These are phyloP conservation scores for Perkinsus chesapeaki DNA, from an alignment of 169 alveolate genomes.

Conservation along the genomic window DNA sequence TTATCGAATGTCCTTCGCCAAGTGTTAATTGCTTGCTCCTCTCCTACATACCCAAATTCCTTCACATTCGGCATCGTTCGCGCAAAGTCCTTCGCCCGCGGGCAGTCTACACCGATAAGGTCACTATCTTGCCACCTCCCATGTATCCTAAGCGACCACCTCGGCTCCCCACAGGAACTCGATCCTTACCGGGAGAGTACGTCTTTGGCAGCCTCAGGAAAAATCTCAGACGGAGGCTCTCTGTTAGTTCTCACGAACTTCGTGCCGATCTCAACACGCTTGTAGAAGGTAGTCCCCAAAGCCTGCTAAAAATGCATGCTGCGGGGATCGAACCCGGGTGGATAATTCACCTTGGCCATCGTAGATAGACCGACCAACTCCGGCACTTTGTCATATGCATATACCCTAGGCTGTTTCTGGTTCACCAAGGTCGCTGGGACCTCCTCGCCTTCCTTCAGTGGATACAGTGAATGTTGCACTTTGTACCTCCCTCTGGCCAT, in stretches of 20 bases:
- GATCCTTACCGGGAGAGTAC: neutral
- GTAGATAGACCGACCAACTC: neutral
- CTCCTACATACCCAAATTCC: neutral
- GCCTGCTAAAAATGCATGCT: neutral
- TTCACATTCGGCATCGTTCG: neutral
- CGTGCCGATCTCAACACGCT: neutral
- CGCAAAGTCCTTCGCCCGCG: neutral
- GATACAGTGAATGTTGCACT: neutral
- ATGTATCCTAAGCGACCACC: neutral
- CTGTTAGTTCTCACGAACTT: neutral
- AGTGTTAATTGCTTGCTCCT: neutral
- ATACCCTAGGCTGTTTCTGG: neutral
- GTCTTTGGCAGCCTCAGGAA: neutral
- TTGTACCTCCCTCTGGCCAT: neutral
- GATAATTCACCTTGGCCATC: neutral
- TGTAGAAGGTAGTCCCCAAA: neutral
- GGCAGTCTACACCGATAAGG: neutral
- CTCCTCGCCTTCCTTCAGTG: neutral
- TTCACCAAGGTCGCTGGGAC: neutral
- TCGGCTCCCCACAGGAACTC: neutral
- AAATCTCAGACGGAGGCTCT: neutral
- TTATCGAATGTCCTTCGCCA: neutral
- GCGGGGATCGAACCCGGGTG: neutral
- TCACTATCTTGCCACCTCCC: neutral
- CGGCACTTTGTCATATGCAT: neutral